phyloP scores from a whole-genome alignment of 805 yeast species.

The Pichia pseudocactophila region DNA sequence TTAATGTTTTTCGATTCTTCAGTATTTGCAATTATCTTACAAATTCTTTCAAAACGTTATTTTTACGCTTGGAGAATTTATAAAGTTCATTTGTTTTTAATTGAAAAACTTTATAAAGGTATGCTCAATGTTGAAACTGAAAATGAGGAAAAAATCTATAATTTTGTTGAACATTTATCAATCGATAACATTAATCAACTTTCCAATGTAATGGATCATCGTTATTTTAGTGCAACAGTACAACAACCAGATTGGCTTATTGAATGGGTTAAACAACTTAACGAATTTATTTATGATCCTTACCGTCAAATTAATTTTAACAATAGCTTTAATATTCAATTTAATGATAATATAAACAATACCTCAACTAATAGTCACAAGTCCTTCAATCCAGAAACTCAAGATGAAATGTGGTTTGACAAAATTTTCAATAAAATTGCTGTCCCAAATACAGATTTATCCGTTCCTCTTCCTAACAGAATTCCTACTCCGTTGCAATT shows the following conservation, averaged over 20 bases:
- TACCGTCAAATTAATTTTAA: not conserved
- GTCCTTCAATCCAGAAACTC: not conserved
- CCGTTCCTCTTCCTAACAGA: not conserved
- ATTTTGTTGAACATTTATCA: slow-evolving; percentile 1
- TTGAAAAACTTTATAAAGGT: not conserved
- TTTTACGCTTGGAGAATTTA: slow-evolving; percentile 61
- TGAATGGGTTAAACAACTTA: not conserved
- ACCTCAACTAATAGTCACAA: not conserved
- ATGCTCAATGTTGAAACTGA: not conserved
- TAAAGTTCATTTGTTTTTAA: slow-evolving; percentile 37
- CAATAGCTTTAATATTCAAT: no score
- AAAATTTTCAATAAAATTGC: not conserved
- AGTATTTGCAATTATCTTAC: slow-evolving; percentile 21
- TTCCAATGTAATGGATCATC: not conserved
- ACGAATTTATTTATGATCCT: not conserved
- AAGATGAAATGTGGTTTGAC: slow-evolving; percentile 1
- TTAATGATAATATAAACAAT: not conserved
- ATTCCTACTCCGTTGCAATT: no score
- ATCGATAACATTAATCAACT: not conserved
- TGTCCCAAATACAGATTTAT: not conserved
- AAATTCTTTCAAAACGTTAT: slow-evolving; percentile 12
- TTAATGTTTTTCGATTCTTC: slow-evolving; percentile 17
- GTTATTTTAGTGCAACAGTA: not conserved
- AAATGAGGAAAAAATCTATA: not conserved
- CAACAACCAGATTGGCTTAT: not conserved